Percentiles rank a stretch among this genome's conserved stretches.
Evolutionary conservation across 2,329 filamentous ascomycete species (phyloP).

Genomic region (Phialophora chinensis): DNA sequence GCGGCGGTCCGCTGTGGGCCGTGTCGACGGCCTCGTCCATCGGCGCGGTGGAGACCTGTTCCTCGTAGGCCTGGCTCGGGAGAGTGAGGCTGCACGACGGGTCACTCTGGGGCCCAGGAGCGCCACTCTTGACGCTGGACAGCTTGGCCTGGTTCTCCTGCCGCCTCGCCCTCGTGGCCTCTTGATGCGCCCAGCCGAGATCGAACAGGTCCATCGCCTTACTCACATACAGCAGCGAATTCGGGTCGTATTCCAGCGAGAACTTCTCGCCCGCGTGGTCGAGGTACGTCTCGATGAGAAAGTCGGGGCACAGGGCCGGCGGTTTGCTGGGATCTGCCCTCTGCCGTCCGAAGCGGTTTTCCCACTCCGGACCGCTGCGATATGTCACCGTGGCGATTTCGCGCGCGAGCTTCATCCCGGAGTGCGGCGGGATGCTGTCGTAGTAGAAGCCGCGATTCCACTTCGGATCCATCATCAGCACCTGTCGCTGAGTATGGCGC

Average conservation of each 20-base stretch:
- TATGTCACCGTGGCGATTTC: conserved; percentile 99
- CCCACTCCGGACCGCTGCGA: conserved; percentile 95
- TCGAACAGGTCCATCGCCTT: conserved; percentile 99
- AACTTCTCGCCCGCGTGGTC: conserved; percentile 99
- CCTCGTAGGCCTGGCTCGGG: conserved; percentile 82
- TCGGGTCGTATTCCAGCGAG: conserved; percentile 93
- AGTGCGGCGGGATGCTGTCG: conserved; percentile 81
- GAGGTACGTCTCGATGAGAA: conserved; percentile 96
- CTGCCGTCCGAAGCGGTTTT: conserved; percentile 86
- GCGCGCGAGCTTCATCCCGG: conserved; percentile 95
- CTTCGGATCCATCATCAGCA: conserved; percentile 98
- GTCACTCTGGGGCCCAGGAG: conserved; percentile 47
- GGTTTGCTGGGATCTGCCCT: conserved; percentile 84
- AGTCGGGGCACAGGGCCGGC: conserved; percentile 94
- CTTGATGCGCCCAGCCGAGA: conserved; percentile 74
- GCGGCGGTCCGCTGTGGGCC: conserved; percentile 64
- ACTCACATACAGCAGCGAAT: conserved; percentile 92
- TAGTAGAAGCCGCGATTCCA: conserved; percentile 98
- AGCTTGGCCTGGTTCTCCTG: conserved; percentile 65
- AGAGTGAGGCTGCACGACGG: conserved; percentile 78
- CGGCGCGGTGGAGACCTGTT: conserved; percentile 63
- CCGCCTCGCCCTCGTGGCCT: conserved; percentile 66
- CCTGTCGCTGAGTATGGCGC: conserved; percentile 96
- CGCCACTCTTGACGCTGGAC: conserved; percentile 42
- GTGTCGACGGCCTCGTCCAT: conserved; percentile 43